phyloP scores from a whole-genome alignment of 2,329 filamentous ascomycete genomes.

The Calonectria hawksworthii region DNA sequence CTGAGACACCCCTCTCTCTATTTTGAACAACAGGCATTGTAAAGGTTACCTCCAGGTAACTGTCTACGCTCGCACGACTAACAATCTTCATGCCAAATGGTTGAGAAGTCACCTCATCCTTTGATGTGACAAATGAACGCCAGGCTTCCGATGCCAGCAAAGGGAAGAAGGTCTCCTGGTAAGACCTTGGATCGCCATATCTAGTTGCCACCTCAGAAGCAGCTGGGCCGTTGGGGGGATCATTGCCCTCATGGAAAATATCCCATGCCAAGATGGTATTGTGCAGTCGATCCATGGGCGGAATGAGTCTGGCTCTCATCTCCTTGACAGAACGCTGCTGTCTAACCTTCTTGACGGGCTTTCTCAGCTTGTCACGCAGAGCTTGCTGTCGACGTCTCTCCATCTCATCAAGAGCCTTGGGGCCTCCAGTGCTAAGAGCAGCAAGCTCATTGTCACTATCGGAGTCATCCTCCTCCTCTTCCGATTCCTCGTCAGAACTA shows the following conservation, averaged over 20 bases:
- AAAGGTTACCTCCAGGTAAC: conserved; percentile 92
- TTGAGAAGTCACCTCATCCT: conserved; percentile 86
- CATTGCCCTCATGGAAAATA: conserved; percentile 90
- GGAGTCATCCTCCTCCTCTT: conserved; percentile 72
- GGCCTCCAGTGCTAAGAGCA: conserved; percentile 62
- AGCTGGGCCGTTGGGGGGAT: conserved; percentile 81
- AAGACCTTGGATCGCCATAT: conserved; percentile 82
- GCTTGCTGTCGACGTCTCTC: conserved; percentile 60
- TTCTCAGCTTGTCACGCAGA: conserved; percentile 70
- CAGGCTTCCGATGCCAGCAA: conserved; percentile 94
- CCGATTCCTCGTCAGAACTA: conserved; percentile 81
- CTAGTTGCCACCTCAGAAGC: conserved; percentile 84
- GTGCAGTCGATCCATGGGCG: conserved; percentile 88
- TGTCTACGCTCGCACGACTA: conserved; percentile 91
- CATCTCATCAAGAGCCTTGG: conserved; percentile 64
- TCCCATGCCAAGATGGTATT: conserved; percentile 93
- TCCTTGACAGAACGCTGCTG: conserved; percentile 88
- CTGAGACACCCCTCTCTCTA: conserved; percentile 79
- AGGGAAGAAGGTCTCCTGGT: conserved; percentile 91
- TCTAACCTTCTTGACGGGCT: conserved; percentile 87
- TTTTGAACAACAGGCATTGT: conserved; percentile 79
- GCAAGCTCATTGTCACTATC: conserved; percentile 66
- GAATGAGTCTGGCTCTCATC: conserved; percentile 91
- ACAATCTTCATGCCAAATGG: conserved; percentile 90
- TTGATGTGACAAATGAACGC: conserved; percentile 91